A percentile compares a stretch with the other conserved stretches of the same genome.
Conservation (phyloP, 305 asterid species). For the Solanum chacoense region DNA sequence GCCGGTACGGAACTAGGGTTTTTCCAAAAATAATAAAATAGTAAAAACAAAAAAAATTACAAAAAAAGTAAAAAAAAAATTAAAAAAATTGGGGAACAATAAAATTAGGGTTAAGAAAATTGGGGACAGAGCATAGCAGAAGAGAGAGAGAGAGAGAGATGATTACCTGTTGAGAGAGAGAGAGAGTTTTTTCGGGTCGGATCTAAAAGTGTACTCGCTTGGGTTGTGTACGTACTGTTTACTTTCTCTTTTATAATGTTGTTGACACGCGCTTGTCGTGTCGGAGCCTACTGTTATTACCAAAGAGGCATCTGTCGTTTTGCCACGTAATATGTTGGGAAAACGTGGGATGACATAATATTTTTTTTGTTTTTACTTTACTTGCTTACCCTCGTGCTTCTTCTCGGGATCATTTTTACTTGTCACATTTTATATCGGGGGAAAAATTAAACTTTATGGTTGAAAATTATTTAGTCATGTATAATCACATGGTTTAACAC, state of each 20-base stretch:
- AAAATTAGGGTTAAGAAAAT: background rate
- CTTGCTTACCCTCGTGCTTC: background rate
- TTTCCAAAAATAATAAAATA: slow-evolving; percentile 4
- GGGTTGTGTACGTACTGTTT: background rate
- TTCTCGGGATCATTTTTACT: background rate
- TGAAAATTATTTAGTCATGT: background rate
- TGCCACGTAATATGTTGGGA: background rate
- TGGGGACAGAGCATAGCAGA: background rate
- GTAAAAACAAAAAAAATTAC: background rate
- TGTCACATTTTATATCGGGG: background rate
- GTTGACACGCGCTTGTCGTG: background rate
- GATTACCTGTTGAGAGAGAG: background rate
- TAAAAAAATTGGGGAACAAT: background rate
- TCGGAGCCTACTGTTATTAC: background rate
- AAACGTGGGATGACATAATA: background rate
- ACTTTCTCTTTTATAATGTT: background rate
- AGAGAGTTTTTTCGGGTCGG: background rate
- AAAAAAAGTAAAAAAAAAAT: background rate
- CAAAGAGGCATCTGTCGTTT: background rate
- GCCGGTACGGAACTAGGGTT: slow-evolving; percentile 18
- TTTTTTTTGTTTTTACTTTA: background rate
- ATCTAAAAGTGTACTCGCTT: background rate
- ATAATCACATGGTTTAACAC: background rate
- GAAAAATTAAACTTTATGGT: background rate
- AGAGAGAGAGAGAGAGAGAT: background rate